These are phyloP conservation scores for Maudiozyma saulgeensis DNA, from an alignment of 805 yeast species.

Conservation along the genomic window DNA sequence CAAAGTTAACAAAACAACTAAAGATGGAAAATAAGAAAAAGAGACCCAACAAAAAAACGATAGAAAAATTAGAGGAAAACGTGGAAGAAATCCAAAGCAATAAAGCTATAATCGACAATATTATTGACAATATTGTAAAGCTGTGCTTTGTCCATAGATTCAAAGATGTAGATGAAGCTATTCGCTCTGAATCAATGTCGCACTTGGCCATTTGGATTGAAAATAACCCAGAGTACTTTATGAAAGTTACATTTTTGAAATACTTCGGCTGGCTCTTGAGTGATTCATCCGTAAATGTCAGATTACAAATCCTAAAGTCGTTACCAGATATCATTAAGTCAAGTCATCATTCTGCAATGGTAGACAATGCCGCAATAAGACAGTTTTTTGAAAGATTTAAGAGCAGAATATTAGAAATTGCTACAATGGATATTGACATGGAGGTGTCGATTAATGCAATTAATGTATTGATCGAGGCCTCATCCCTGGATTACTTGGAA, in stretches of 20 bases:
- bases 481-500: slow-evolving; percentile 53
- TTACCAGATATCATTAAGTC: slow-evolving; percentile 36
- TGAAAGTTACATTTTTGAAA: slow-evolving; percentile 59
- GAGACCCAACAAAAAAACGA: slow-evolving; percentile 33
- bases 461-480: slow-evolving; percentile 44
- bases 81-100: slow-evolving; percentile 37
- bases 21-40: slow-evolving; percentile 31
- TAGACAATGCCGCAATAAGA: slow-evolving; percentile 52
- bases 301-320: slow-evolving; percentile 53
- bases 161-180: slow-evolving; percentile 64
- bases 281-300: slow-evolving; percentile 53
- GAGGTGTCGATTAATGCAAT: slow-evolving; percentile 46
- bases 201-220: slow-evolving; percentile 64
- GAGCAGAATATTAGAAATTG: slow-evolving; percentile 54
- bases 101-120: slow-evolving; percentile 43
- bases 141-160: slow-evolving; percentile 66
- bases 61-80: slow-evolving; percentile 38
- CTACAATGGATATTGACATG: slow-evolving; percentile 44
- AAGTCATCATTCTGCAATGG: slow-evolving; percentile 18
- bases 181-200: slow-evolving; percentile 60
- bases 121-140: slow-evolving; percentile 55
- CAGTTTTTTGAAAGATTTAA: slow-evolving; percentile 74
- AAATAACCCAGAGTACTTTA: slow-evolving; percentile 58
- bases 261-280: slow-evolving; percentile 80
- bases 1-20: slow-evolving; percentile 32